phyloP scores from a whole-genome alignment of 1,284 basidiomycete genomes.

The Mycosarcoma maydis region DNA sequence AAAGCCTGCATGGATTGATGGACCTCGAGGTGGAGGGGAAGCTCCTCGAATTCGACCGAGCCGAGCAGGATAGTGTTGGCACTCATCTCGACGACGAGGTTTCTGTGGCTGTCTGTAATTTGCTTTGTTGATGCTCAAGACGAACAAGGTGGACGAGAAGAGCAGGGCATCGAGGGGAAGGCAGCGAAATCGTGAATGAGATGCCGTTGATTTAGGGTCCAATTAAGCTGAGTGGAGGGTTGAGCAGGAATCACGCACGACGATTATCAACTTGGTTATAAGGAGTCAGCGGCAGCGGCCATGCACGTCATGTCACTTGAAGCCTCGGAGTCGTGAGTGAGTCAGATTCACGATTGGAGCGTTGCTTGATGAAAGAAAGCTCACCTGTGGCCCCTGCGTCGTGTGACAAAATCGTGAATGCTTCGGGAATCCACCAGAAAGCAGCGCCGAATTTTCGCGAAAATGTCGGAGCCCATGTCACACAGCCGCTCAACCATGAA shows the following conservation, averaged over 20 bases:
- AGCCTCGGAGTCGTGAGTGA: neutral
- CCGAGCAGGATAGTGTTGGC: constrained; percentile 13
- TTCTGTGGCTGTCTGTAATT: too few relatives aligned
- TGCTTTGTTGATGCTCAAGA: too few relatives aligned
- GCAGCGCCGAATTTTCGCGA: constrained; percentile 27
- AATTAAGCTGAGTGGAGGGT: constrained; percentile 3
- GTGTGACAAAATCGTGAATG: too few relatives aligned
- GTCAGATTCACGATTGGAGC: too few relatives aligned
- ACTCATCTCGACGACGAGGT: constrained; percentile 5
- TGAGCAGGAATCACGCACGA: neutral
- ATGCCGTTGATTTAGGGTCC: constrained; percentile 6
- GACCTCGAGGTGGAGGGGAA: constrained; percentile 16
- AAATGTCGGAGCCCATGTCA: neutral
- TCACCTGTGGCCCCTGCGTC: too few relatives aligned
- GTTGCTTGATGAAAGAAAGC: neutral
- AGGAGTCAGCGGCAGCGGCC: neutral
- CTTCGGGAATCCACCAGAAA: constrained; percentile 15
- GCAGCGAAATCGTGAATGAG: neutral
- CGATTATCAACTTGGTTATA: too few relatives aligned
- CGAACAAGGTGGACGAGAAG: neutral
- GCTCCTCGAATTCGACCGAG: constrained; percentile 35
- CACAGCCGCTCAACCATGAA: too few relatives aligned
- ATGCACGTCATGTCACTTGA: neutral
- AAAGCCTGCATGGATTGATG: constrained; percentile 16
- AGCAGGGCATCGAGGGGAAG: neutral